These are phyloP conservation scores for Gastrolobium villosum DNA, from an alignment of 306 rosid species.

Conservation along the genomic window DNA sequence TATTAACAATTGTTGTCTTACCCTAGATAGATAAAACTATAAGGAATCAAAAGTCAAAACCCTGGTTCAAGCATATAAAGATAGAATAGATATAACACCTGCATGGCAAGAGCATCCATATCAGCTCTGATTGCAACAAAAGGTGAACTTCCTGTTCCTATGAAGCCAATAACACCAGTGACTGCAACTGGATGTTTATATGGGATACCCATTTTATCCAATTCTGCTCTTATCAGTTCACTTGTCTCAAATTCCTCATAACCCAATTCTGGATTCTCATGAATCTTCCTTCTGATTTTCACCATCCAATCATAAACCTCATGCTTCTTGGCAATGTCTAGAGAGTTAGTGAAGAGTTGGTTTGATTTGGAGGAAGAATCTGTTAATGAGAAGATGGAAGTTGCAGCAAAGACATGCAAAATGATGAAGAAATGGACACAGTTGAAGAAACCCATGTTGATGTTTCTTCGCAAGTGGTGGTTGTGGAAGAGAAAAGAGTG, in stretches of 20 bases:
- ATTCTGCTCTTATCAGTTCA: constrained; percentile 69
- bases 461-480: neutral
- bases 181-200: constrained; percentile 71
- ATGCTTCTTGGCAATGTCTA: constrained; percentile 55
- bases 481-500: no score
- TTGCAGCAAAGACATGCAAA: constrained; percentile 44
- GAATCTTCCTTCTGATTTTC: constrained; percentile 78
- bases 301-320: constrained; percentile 80
- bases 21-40: neutral
- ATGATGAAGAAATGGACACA: constrained; percentile 48
- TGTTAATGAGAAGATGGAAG: neutral
- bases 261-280: constrained; percentile 83
- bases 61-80: neutral
- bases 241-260: constrained; percentile 80
- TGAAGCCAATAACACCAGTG: constrained; percentile 75
- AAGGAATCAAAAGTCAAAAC: neutral
- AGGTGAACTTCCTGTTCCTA: constrained; percentile 82
- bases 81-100: constrained; percentile 62
- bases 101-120: constrained; percentile 85
- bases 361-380: neutral
- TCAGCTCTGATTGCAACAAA: constrained; percentile 89
- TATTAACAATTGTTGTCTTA: no score
- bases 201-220: constrained; percentile 66
- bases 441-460: constrained; percentile 51
- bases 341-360: constrained; percentile 37